Evolutionary conservation across 371 early-diverging fungal genomes (phyloP).

Genomic region (Mucor sp.): DNA sequence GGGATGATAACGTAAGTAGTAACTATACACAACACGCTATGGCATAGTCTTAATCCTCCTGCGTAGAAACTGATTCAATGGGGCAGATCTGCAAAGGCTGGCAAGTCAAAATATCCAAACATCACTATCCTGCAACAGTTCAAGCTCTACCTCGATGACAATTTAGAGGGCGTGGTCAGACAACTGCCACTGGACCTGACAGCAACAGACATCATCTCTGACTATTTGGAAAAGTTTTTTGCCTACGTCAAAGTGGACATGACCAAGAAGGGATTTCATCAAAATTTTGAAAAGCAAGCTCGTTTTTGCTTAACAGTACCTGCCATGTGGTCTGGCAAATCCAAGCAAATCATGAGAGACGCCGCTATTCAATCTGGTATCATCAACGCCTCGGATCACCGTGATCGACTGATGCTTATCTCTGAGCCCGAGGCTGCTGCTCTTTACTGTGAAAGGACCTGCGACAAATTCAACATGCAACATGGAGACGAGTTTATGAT

Average conservation of each 20-base stretch:
- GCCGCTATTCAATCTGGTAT: slow-evolving; percentile 56
- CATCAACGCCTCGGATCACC: slow-evolving; percentile 49
- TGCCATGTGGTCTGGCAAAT: slow-evolving; percentile 65
- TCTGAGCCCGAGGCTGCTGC: slow-evolving; percentile 68
- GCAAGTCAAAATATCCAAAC: slow-evolving; percentile 24
- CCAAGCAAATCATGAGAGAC: slow-evolving; percentile 63
- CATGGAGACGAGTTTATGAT: slow-evolving; percentile 64
- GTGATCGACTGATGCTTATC: slow-evolving; percentile 56
- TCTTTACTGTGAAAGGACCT: slow-evolving; percentile 60
- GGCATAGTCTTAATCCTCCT: neutral
- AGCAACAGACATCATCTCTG: slow-evolving; percentile 49
- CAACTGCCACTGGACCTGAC: slow-evolving; percentile 52
- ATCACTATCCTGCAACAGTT: slow-evolving; percentile 48
- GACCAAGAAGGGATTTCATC: slow-evolving; percentile 44
- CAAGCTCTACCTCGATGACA: slow-evolving; percentile 58
- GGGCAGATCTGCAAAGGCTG: slow-evolving; percentile 43
- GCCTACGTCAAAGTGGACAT: slow-evolving; percentile 50
- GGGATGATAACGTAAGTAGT: slow-evolving; percentile 27
- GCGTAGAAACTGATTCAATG: slow-evolving; percentile 37
- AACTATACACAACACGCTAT: neutral
- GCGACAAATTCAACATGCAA: slow-evolving; percentile 57
- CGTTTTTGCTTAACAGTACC: slow-evolving; percentile 56
- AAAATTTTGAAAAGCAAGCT: slow-evolving; percentile 35
- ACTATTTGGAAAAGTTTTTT: slow-evolving; percentile 55
- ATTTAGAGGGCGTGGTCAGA: slow-evolving; percentile 39